Base-by-base conservation (phyloP, 495 filamentous ascomycete genomes). In the Daldinia grandis region DNA sequence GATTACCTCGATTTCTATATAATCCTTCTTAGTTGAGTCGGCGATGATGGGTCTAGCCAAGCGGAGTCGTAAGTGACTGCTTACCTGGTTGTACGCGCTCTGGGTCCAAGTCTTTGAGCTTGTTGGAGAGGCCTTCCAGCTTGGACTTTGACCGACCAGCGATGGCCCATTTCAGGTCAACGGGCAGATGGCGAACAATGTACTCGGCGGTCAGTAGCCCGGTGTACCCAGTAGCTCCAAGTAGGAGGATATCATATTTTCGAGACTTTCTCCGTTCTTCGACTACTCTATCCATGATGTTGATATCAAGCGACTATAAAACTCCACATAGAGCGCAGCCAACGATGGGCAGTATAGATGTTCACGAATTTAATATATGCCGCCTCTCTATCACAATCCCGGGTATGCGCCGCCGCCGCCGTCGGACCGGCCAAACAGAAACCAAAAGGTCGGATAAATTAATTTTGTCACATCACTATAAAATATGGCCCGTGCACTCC, bases 171-270 rank as follows among this genome's bases (percentile, higher is more conserved):
- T 87, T 91, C 51, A 95, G 74, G 73, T 90, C 83, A 17, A 89
- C 92, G 0, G 92, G 91, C 5, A 90, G 82, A 58, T 84, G 76
- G 25, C 81, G 81, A 37, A 87, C 84, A 51, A 94, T 89, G 69
- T 93, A 81, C 75, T 93, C 88, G 42, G 88, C 88, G 42, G 86
- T 88, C 10, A 90, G 79, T 62, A 86, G 87, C 14, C 92, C 92
- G 0, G 92, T 95, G 76, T 93, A 93, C 17, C 92, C 92, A 9
- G 90, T 92, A 14, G 92, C 91, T 12, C 92, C 92, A 30, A 71
- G 62, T 30, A 71, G 50, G 5, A 64, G 51, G 28, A 66, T 66
- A 42, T 66, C 68, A 33, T 71, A 66, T 60, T 65, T 62, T 27
- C 60, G 59, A 28, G 60, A 28, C 1, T 40, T 55, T 50, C 61